Conservation (phyloP, 768 basidiomycete genomes). For the Suillus decipiens region DNA sequence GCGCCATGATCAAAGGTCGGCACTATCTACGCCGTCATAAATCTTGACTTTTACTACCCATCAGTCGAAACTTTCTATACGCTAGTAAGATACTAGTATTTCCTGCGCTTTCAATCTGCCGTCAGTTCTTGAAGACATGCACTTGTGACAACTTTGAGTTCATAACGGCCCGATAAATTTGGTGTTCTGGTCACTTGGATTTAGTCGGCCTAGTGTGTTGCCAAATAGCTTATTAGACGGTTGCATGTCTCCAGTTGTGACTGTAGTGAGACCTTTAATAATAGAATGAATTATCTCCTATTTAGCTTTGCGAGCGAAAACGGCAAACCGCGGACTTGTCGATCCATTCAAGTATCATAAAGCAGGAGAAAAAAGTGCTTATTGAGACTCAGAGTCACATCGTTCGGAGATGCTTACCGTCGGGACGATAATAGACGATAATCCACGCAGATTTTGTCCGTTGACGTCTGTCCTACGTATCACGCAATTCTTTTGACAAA, state of each 20-base stretch:
- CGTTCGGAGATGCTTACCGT: background rate
- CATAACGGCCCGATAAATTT: background rate
- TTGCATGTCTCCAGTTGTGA: background rate
- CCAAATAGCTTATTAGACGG: background rate
- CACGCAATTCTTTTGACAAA: slow-evolving; percentile 1
- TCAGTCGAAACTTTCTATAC: background rate
- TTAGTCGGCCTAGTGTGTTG: background rate
- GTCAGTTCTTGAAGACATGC: background rate
- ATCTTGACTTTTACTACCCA: background rate
- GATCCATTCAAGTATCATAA: background rate
- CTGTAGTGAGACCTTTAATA: no score
- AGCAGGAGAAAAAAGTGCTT: background rate
- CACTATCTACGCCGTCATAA: background rate
- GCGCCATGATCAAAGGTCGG: background rate
- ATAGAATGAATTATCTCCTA: background rate
- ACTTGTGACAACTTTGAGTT: background rate
- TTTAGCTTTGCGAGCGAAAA: background rate
- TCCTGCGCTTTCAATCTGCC: background rate
- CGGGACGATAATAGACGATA: background rate
- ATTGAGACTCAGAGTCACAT: background rate
- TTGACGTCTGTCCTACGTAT: background rate
- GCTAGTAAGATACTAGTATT: background rate
- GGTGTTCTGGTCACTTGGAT: background rate
- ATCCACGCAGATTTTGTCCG: background rate
- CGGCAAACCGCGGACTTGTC: background rate